These are phyloP conservation scores for Psidium friedrichsthalianum DNA, from an alignment of 345 rosid genomes.

Conservation along the genomic window DNA sequence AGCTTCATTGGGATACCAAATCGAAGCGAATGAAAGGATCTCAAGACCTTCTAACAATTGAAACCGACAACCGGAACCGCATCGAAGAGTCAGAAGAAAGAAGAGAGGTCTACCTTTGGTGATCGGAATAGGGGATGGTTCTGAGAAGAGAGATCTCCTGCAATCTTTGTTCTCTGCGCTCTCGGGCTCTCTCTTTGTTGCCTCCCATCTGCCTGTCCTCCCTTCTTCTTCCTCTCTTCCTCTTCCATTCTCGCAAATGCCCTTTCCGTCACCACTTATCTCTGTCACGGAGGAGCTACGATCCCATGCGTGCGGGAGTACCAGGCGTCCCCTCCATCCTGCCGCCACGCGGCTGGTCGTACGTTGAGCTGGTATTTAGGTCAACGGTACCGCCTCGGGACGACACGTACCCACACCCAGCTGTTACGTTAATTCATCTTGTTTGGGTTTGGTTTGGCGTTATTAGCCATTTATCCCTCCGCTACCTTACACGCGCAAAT, in stretches of 20 bases:
- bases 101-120: slow-evolving; percentile 46
- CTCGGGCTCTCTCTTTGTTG: slow-evolving; percentile 46
- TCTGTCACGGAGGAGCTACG: not conserved
- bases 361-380: not conserved
- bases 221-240: not conserved
- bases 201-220: slow-evolving; percentile 6
- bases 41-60: not conserved
- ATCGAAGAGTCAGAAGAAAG: not conserved
- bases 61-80: not conserved
- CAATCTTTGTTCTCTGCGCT: slow-evolving; percentile 67
- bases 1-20: not conserved
- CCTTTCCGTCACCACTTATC: not conserved
- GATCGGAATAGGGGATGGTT: slow-evolving; percentile 88
- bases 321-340: not conserved
- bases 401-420: not conserved
- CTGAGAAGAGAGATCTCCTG: slow-evolving; percentile 81
- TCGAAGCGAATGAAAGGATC: not conserved
- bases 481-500: not conserved
- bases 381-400: not conserved
- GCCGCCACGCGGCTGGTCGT: not conserved
- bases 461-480: not conserved
- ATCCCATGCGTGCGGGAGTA: too few relatives aligned
- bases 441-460: not conserved
- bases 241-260: not conserved
- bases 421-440: not conserved